phyloP scores from a whole-genome alignment of 805 yeast species.

The Lachancea lanzarotensis region DNA sequence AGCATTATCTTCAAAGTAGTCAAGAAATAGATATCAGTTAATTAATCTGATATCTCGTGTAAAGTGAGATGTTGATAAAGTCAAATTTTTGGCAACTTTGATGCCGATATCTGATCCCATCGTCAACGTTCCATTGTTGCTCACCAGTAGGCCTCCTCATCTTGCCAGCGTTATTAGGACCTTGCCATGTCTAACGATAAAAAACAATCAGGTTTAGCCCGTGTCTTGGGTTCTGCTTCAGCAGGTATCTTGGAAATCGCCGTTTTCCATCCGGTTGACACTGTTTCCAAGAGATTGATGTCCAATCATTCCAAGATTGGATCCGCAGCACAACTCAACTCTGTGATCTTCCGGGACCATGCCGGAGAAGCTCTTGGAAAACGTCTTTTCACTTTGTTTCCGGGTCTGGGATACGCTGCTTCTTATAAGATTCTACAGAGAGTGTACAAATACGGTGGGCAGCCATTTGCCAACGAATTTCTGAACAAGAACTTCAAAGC shows the following conservation, averaged over 20 bases:
- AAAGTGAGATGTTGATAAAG: no score
- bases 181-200: constrained; percentile 56
- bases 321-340: constrained; percentile 60
- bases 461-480: constrained; percentile 95
- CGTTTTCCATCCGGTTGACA: constrained; percentile 98
- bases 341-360: constrained; percentile 78
- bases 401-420: constrained; percentile 98
- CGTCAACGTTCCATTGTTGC: no score
- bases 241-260: constrained; percentile 97
- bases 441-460: constrained; percentile 98
- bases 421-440: constrained; percentile 93
- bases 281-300: constrained; percentile 93
- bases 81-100: no score
- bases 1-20: no score
- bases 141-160: no score
- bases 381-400: constrained; percentile 80
- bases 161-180: no score
- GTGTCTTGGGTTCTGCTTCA: constrained; percentile 92
- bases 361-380: constrained; percentile 64
- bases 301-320: constrained; percentile 68
- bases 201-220: constrained; percentile 78
- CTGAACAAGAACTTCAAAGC: constrained; percentile 66
- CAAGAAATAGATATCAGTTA: no score
- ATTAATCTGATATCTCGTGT: no score
- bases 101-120: no score